These are phyloP conservation scores for Botrytis sinoallii DNA, from an alignment of 2,329 filamentous ascomycete species.

Conservation along the genomic window DNA sequence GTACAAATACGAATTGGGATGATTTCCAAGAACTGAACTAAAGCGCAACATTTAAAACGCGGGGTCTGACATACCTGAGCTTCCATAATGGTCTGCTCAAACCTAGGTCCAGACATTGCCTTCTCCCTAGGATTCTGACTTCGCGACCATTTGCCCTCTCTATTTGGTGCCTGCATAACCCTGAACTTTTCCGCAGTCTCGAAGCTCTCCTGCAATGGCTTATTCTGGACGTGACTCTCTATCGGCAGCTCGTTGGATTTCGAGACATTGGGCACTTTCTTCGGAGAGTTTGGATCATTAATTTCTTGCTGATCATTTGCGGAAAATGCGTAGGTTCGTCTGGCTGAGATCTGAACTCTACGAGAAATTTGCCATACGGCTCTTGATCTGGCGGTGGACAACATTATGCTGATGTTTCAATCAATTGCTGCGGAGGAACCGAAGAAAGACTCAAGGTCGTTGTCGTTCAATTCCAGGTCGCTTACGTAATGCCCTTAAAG, in stretches of 20 bases:
- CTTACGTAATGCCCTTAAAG: slow-evolving; percentile 15
- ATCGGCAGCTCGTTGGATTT: slow-evolving; percentile 57
- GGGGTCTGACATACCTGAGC: slow-evolving; percentile 65
- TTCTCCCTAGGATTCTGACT: slow-evolving; percentile 77
- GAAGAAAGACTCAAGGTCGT: slow-evolving; percentile 3
- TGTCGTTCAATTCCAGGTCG: slow-evolving; percentile 7
- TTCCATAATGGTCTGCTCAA: slow-evolving; percentile 95
- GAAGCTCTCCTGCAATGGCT: slow-evolving; percentile 52
- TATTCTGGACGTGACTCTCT: slow-evolving; percentile 49
- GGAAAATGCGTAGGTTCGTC: slow-evolving; percentile 38
- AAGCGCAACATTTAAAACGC: not conserved
- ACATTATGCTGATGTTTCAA: slow-evolving; percentile 40
- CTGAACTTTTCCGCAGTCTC: slow-evolving; percentile 40
- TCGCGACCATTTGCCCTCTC: slow-evolving; percentile 73
- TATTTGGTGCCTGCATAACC: slow-evolving; percentile 76
- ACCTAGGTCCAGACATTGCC: slow-evolving; percentile 91
- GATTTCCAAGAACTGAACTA: not conserved
- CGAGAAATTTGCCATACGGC: slow-evolving; percentile 42
- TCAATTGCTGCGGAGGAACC: slow-evolving; percentile 26
- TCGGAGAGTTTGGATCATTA: slow-evolving; percentile 44
- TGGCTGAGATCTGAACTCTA: slow-evolving; percentile 33
- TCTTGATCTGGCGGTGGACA: slow-evolving; percentile 43
- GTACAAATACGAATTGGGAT: no score
- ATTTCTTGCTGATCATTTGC: slow-evolving; percentile 49
- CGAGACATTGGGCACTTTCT: slow-evolving; percentile 53